These are phyloP conservation scores for Proteromonas lacertae DNA, from an alignment of 352 stramenopile species.

Conservation along the genomic window DNA sequence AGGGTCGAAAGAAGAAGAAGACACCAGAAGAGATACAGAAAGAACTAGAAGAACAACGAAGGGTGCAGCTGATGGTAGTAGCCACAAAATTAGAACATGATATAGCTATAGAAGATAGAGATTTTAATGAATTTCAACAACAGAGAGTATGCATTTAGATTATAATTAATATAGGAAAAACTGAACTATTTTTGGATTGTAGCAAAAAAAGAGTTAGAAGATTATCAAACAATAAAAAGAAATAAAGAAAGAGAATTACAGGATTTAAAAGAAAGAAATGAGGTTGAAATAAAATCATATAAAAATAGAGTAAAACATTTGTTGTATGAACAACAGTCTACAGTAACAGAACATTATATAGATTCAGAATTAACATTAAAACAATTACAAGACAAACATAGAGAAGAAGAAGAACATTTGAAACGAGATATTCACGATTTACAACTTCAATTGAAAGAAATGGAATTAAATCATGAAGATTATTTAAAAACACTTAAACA, in stretches of 20 bases:
- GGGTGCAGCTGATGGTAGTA: no score
- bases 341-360: constrained; percentile 49
- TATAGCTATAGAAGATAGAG: constrained; percentile 53
- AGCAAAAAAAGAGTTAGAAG: constrained; percentile 72
- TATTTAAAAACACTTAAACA: constrained; percentile 58
- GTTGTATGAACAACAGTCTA: constrained; percentile 65
- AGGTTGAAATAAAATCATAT: constrained; percentile 77
- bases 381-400: constrained; percentile 48
- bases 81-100: no score
- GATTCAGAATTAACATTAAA: constrained; percentile 47
- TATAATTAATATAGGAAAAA: constrained; percentile 1
- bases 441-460: constrained; percentile 53
- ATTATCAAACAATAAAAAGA: constrained; percentile 44
- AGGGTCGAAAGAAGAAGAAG: no score
- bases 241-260: constrained; percentile 73
- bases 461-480: constrained; percentile 48
- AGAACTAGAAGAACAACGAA: no score
- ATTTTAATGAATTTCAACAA: constrained; percentile 75
- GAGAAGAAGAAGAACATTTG: constrained; percentile 32
- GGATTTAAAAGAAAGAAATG: constrained; percentile 65
- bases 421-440: constrained; percentile 43
- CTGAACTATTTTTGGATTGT: constrained; percentile 90
- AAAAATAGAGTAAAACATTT: constrained; percentile 79
- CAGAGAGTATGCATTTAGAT: constrained; percentile 34
- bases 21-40: no score